These are phyloP conservation scores for Furcasterigmium furcatum DNA, from an alignment of 2,329 filamentous ascomycete species.

Conservation along the genomic window DNA sequence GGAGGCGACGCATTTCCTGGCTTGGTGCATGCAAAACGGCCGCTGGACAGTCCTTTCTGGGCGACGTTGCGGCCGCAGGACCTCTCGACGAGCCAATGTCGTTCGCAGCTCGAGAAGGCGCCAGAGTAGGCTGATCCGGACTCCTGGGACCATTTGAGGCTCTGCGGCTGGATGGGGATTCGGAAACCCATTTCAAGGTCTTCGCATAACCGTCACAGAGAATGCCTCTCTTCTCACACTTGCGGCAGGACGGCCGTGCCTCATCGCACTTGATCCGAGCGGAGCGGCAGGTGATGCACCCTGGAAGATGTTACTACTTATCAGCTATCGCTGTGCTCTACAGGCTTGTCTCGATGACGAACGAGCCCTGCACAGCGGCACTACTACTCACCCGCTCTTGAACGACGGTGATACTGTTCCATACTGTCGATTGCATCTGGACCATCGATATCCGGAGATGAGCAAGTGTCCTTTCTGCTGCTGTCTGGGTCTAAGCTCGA, in stretches of 20 bases:
- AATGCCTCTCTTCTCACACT: conserved; percentile 2
- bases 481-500: no score
- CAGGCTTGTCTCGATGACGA: neutral
- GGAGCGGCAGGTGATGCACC: conserved; percentile 2
- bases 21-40: neutral
- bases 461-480: no score
- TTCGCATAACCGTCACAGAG: conserved; percentile 5
- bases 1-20: neutral
- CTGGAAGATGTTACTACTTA: neutral
- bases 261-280: conserved; percentile 8
- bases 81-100: neutral
- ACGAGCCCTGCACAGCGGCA: neutral
- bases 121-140: neutral
- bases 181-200: conserved; percentile 7
- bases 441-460: no score
- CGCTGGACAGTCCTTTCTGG: no score
- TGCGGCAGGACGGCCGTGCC: conserved; percentile 2
- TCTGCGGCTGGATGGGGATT: neutral
- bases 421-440: no score
- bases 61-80: neutral
- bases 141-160: neutral
- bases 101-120: no score
- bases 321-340: no score
- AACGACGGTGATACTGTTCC: conserved; percentile 6
- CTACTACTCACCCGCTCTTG: conserved; percentile 5